Percentiles rank a stretch among this genome's conserved stretches.
These are phyloP conservation scores for Penicillium sp. DNA, from an alignment of 2,329 filamentous ascomycete genomes.

Conservation along the genomic window DNA sequence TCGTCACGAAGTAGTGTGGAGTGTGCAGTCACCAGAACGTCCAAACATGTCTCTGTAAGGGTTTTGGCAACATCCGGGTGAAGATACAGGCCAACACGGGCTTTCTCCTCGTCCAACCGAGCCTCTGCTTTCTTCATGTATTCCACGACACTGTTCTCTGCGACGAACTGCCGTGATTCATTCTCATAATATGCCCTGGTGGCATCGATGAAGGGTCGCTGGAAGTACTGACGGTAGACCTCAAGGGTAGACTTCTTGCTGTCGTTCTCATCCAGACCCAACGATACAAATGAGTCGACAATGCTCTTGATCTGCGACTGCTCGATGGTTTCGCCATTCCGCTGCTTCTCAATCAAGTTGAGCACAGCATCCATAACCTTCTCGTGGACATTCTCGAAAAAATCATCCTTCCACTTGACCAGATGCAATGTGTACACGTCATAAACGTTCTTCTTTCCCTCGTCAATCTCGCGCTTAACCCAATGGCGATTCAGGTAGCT, in stretches of 20 bases:
- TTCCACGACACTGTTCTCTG: slow-evolving; percentile 95
- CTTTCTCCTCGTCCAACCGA: slow-evolving; percentile 88
- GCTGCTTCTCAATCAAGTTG: slow-evolving; percentile 93
- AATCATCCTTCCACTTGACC: slow-evolving; percentile 90
- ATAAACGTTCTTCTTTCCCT: slow-evolving; percentile 97
- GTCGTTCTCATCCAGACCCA: slow-evolving; percentile 91
- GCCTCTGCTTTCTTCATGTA: slow-evolving; percentile 99
- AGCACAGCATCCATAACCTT: slow-evolving; percentile 96
- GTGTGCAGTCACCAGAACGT: slow-evolving; percentile 86
- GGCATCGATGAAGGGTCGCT: slow-evolving; percentile 84
- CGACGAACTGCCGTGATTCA: slow-evolving; percentile 91
- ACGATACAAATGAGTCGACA: slow-evolving; percentile 92
- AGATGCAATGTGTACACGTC: slow-evolving; percentile 97
- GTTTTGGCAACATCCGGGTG: slow-evolving; percentile 84
- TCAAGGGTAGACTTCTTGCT: slow-evolving; percentile 92
- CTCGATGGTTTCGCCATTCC: slow-evolving; percentile 96
- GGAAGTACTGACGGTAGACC: slow-evolving; percentile 90
- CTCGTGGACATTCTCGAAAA: slow-evolving; percentile 79
- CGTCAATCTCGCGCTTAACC: slow-evolving; percentile 98
- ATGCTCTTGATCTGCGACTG: slow-evolving; percentile 96
- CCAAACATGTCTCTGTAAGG: slow-evolving; percentile 84
- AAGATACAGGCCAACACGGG: slow-evolving; percentile 87
- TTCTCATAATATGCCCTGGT: slow-evolving; percentile 85
- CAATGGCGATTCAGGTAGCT: slow-evolving; percentile 95
- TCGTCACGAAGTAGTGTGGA: slow-evolving; percentile 85